Evolutionary conservation across 768 basidiomycete species (phyloP).

Genomic region (Mycena indigotica): DNA sequence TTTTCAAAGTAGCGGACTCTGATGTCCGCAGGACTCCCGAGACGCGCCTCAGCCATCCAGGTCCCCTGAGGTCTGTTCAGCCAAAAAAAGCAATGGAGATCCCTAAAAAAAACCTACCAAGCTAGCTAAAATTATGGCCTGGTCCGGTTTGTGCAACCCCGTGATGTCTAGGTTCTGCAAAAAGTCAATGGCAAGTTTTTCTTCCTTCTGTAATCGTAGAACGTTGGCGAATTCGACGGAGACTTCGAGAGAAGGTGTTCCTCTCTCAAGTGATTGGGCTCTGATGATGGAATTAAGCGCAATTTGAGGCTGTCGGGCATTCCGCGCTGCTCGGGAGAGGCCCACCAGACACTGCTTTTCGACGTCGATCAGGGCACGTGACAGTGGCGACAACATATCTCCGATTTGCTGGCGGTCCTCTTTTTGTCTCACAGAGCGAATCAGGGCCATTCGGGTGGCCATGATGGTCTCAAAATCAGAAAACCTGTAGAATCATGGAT

Average conservation of each 20-base stretch:
- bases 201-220: constrained; percentile 86
- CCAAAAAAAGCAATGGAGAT: not conserved
- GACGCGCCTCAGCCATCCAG: constrained; percentile 86
- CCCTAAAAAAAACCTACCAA: constrained; percentile 50
- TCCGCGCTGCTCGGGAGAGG: constrained; percentile 72
- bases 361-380: constrained; percentile 50
- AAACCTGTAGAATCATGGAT: constrained; percentile 54
- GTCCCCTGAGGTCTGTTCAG: constrained; percentile 59
- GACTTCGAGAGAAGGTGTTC: constrained; percentile 47
- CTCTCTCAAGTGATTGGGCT: constrained; percentile 62
- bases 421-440: constrained; percentile 67
- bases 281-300: constrained; percentile 84
- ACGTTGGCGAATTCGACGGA: constrained; percentile 87
- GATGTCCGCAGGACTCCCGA: constrained; percentile 78
- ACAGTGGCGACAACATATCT: constrained; percentile 58
- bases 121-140: constrained; percentile 55
- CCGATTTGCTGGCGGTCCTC: constrained; percentile 81
- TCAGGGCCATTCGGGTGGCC: constrained; percentile 79
- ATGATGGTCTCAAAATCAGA: constrained; percentile 72
- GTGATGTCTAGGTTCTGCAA: constrained; percentile 47
- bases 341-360: constrained; percentile 73
- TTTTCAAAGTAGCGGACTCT: constrained; percentile 68
- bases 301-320: constrained; percentile 69
- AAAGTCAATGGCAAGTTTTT: constrained; percentile 77
- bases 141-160: constrained; percentile 27